These are phyloP conservation scores for Cordyceps farinosa DNA, from an alignment of 2,329 filamentous ascomycete genomes.

Conservation along the genomic window DNA sequence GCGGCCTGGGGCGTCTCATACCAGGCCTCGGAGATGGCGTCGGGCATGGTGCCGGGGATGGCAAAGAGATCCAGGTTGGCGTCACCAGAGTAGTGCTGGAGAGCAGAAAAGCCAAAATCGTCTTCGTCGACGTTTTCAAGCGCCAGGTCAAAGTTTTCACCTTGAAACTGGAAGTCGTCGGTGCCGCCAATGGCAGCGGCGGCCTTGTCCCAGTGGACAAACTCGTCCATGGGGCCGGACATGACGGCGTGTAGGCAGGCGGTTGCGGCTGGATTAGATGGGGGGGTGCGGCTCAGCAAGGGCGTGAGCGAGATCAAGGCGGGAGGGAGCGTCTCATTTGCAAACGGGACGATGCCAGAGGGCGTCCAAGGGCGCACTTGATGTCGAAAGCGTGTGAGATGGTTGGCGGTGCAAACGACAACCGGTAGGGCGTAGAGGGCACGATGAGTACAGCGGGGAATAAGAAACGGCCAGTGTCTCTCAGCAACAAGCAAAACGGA, in stretches of 20 bases:
- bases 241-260: not conserved
- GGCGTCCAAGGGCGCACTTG: constrained; percentile 11
- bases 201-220: constrained; percentile 59
- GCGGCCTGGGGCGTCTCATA: constrained; percentile 42
- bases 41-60: constrained; percentile 27
- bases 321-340: constrained; percentile 24
- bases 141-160: constrained; percentile 48
- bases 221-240: constrained; percentile 54
- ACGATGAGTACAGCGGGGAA: not conserved
- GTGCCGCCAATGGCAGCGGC: constrained; percentile 34
- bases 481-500: not conserved
- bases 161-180: constrained; percentile 27
- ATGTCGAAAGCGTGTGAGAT: constrained; percentile 8
- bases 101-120: constrained; percentile 56
- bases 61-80: constrained; percentile 32
- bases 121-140: constrained; percentile 56
- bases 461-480: not conserved
- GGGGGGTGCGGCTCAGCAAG: constrained; percentile 1
- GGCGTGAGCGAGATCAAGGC: constrained; percentile 20
- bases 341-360: constrained; percentile 14
- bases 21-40: constrained; percentile 18
- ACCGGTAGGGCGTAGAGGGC: not conserved
- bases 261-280: not conserved
- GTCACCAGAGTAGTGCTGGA: constrained; percentile 52
- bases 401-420: constrained; percentile 6